Evolutionary conservation across 495 filamentous ascomycete genomes (phyloP), one percentile per base, ranked within the genome.

Genomic region (Daldinia decipiens): DNA sequence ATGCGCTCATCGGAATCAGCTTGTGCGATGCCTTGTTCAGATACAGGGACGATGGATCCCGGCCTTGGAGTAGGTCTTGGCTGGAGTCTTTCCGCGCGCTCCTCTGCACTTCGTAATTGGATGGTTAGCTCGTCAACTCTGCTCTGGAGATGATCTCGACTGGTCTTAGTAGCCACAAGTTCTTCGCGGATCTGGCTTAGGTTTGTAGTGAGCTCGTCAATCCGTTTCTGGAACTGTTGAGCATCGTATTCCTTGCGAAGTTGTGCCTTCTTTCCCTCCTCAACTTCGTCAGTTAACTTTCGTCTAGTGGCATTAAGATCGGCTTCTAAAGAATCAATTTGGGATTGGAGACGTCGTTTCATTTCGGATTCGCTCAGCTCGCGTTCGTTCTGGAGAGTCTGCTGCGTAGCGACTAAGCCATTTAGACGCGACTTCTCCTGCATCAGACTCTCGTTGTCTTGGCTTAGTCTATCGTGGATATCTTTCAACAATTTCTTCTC

Each of bases 401-500:
- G 93, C 27, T 97, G 85, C 67, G 90, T 93, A 21, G 88, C 84
- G 40, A 97, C 85, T 34, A 96, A 80, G 47, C 84, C 87, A 75
- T 97, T 95, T 2, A 98, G 88, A 24, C 93, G 87, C 40, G 85
- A 83, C 45, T 91, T 89, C 76, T 99, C 96, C 65, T 96, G 91
- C 36, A 91, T 82, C n/a, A 98, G 82, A 12, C 81, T 87, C 67
- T 94, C 91, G 59, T 93, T 96, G 67, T 98, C 96, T 53, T 94
- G 91, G 66, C 84, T 90, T 19, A 98, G 83, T 39, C 96, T 87
- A 68, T 91, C 90, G 76, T 98, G 93, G 63, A 98, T 95, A 52
- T 87, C 92, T 80, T 95, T 97, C 91, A 90, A 95, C 24, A 98
- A 83, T 4, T 90, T 89, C 77, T 95, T 96, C 74, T 98, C 95